A percentile compares a stretch with the other conserved stretches of the same genome.
Evolutionary conservation across 306 rosid species (phyloP).

Genomic region (Ziziphus jujuba): DNA sequence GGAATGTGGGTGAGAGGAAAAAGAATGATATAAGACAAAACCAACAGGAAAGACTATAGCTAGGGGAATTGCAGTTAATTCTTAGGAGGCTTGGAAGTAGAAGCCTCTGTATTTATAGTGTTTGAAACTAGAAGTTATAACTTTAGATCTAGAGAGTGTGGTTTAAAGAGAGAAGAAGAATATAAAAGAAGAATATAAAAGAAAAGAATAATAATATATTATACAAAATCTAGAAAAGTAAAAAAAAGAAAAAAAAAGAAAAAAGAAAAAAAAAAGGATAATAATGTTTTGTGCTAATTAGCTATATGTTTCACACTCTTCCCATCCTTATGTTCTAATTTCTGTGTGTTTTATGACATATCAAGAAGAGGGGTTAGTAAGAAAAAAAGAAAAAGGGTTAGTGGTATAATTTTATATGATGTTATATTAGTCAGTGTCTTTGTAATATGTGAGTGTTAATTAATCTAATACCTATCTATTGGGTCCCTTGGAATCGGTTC

Average conservation of each 20-base stretch:
- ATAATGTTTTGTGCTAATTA: neutral
- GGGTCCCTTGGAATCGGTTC: slow-evolving; percentile 43
- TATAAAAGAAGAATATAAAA: slow-evolving; percentile 2
- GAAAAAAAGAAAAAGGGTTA: too few species aligned
- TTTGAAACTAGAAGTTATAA: slow-evolving; percentile 27
- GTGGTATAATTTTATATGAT: too few species aligned
- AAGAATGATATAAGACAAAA: neutral
- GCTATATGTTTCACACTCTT: slow-evolving; percentile 10
- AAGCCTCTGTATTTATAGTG: slow-evolving; percentile 51
- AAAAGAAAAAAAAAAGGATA: too few species aligned
- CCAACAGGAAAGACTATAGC: slow-evolving; percentile 5
- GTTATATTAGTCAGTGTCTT: neutral
- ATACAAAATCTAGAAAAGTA: neutral
- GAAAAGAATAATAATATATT: slow-evolving; percentile 2
- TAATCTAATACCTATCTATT: neutral
- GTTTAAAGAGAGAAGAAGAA: neutral
- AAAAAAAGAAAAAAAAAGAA: too few species aligned
- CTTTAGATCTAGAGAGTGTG: slow-evolving; percentile 11
- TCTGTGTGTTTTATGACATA: slow-evolving; percentile 2
- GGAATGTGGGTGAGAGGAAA: too few species aligned
- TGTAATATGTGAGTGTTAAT: neutral
- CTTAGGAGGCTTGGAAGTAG: slow-evolving; percentile 23
- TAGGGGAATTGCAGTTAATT: slow-evolving; percentile 2
- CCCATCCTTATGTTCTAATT: neutral
- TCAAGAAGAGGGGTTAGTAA: slow-evolving; percentile 1